These are phyloP conservation scores for Myriosclerotinia duriaeana DNA, from an alignment of 2,329 filamentous ascomycete species.

Conservation along the genomic window DNA sequence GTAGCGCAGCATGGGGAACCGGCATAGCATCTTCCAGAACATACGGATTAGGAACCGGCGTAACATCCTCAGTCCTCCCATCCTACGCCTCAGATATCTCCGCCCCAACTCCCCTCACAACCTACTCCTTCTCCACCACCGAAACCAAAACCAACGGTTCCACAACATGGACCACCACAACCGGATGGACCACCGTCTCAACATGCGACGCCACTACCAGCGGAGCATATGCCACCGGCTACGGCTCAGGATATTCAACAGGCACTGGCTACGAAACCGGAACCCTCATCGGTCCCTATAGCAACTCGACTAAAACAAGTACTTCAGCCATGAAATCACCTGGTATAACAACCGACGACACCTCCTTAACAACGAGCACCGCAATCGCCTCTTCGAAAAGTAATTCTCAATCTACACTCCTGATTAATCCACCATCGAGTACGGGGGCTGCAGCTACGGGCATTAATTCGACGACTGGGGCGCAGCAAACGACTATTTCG, in stretches of 20 bases:
- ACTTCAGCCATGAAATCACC: background rate
- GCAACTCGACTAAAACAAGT: background rate
- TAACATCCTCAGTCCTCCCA: no score
- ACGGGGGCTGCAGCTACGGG: background rate
- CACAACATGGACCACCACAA: conserved; percentile 15
- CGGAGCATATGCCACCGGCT: background rate
- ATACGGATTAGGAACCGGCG: background rate
- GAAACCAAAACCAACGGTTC: background rate
- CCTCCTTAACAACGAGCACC: background rate
- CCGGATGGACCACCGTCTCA: conserved; percentile 8
- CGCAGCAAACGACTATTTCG: conserved; percentile 2
- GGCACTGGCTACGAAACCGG: background rate
- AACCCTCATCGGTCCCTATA: background rate
- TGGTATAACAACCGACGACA: no score
- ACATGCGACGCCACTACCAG: conserved; percentile 1
- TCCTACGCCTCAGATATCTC: background rate
- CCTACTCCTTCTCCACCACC: background rate
- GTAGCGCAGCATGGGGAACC: background rate
- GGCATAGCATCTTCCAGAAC: background rate
- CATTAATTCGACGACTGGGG: background rate
- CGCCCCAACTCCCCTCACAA: background rate
- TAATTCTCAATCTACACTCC: background rate
- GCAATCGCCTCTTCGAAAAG: background rate
- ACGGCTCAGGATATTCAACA: background rate
- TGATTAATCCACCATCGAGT: background rate